Evolutionary conservation across 2,329 filamentous ascomycete genomes (phyloP), one percentile per base, ranked within the genome.

Genomic region (Monilinia aucupariae): DNA sequence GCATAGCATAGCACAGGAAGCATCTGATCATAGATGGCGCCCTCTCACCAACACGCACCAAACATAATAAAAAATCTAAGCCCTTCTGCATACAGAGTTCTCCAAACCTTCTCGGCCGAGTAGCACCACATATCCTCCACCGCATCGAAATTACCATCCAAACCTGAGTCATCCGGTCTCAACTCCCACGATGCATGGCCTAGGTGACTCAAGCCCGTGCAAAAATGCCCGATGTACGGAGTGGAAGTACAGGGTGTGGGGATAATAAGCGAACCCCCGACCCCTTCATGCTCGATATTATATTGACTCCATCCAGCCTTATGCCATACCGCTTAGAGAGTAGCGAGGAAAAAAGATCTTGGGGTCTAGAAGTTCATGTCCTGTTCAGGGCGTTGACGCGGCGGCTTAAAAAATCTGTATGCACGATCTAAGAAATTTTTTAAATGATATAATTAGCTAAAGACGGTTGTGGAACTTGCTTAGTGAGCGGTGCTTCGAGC

Each of bases 231-330:
- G n/a, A n/a, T n/a, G 20, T 13, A 48, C 45, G 45, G 22, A 51
- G 49, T 34, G 15, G 27, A 32, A n/a, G 0, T 4, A 51, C n/a
- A n/a, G n/a, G n/a, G n/a, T n/a, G 9, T 12, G 27, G 25, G 7
- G 12, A n/a, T n/a, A n/a, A 55, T 45, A 43, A 55, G 53, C 53
- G 53, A 55, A 55, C n/a, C 55, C 49, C 55, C 55, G 45, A 20
- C 30, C 43, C 32, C 43, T 37, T 49, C 32, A 32, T 47, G 15
- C 32, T n/a, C 25, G 8, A 9, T 27, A 13, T 56, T 30, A 43
- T 32, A 32, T 13, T 48, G 27, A 17, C 55, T n/a, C n/a, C n/a
- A n/a, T 48, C 34, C n/a, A 59, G 45, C 30, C 55, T 49, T 59
- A 25, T 58, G 5, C 41, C 51, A 20, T 27, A 20, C 52, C 37